Percentiles rank a stretch among this genome's conserved stretches.
Conservation (phyloP, 768 basidiomycete genomes). For the Harrya chromipes region DNA sequence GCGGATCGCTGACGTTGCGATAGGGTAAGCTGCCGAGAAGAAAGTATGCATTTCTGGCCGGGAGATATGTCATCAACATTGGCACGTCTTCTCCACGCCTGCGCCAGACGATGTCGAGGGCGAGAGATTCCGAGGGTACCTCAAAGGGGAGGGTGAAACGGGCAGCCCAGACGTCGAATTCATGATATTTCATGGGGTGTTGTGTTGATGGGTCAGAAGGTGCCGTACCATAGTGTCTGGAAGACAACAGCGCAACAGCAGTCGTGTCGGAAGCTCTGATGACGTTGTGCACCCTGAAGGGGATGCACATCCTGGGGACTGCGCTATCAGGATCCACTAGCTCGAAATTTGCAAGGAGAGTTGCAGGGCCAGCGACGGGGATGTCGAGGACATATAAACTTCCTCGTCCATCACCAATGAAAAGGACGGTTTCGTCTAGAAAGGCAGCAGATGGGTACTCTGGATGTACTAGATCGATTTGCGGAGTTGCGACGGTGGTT, state of each 20-base stretch:
- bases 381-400: slow-evolving; percentile 57
- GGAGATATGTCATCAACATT: slow-evolving; percentile 49
- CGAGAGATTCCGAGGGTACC: slow-evolving; percentile 27
- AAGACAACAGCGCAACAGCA: slow-evolving; percentile 55
- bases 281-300: slow-evolving; percentile 41
- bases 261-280: slow-evolving; percentile 34
- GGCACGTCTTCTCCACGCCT: slow-evolving; percentile 71
- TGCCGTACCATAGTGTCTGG: slow-evolving; percentile 43
- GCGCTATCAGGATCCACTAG: slow-evolving; percentile 29
- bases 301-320: slow-evolving; percentile 26
- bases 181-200: slow-evolving; percentile 29
- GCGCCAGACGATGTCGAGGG: slow-evolving; percentile 64
- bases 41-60: slow-evolving; percentile 45
- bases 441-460: slow-evolving; percentile 78
- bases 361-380: slow-evolving; percentile 36
- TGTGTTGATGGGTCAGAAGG: slow-evolving; percentile 15
- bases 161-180: slow-evolving; percentile 68
- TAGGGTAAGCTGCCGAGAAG: slow-evolving; percentile 60
- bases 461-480: slow-evolving; percentile 40
- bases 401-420: slow-evolving; percentile 73
- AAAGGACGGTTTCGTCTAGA: slow-evolving; percentile 43
- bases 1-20: slow-evolving; percentile 35
- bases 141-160: slow-evolving; percentile 45
- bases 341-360: slow-evolving; percentile 52
- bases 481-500: slow-evolving; percentile 42